Conservation (phyloP, 2,329 filamentous ascomycete genomes). For the Exophiala oligosperma region DNA sequence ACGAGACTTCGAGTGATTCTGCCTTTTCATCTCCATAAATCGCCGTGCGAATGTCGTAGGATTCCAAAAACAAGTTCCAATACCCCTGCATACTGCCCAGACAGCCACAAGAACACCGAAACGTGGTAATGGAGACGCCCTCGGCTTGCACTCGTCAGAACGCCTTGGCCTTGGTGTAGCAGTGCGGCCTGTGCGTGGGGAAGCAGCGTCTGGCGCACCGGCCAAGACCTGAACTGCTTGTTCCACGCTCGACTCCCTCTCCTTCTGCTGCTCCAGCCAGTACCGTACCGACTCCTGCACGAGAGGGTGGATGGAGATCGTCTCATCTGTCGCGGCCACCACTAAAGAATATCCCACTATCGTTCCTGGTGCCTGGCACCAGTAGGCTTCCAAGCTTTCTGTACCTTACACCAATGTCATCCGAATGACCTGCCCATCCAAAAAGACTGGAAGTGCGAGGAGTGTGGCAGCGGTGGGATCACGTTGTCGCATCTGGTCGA, state of each 20-base stretch:
- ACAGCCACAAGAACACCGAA: not conserved
- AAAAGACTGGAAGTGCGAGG: slow-evolving; percentile 22
- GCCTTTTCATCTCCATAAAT: not conserved
- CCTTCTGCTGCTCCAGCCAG: slow-evolving; percentile 6
- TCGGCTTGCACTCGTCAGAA: not conserved
- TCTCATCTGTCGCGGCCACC: not conserved
- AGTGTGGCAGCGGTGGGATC: slow-evolving; percentile 50
- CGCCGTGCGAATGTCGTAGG: not conserved
- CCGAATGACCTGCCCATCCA: slow-evolving; percentile 27
- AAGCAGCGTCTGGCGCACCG: slow-evolving; percentile 1
- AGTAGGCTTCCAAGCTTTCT: not conserved
- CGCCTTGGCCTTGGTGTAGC: not conserved
- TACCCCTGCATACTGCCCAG: not conserved
- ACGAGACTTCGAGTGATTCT: not conserved
- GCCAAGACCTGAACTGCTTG: slow-evolving; percentile 1
- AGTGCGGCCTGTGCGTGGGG: slow-evolving; percentile 5
- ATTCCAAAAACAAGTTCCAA: not conserved
- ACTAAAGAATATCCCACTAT: slow-evolving; percentile 5
- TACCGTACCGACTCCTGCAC: slow-evolving; percentile 11
- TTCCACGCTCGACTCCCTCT: slow-evolving; percentile 1
- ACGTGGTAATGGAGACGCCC: not conserved
- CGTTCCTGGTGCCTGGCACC: slow-evolving; percentile 2
- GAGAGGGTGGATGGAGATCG: slow-evolving; percentile 8
- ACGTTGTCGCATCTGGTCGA: slow-evolving; percentile 54
- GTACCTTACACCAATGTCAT: not conserved